Base-by-base conservation (phyloP, 768 basidiomycete species). In the Serpula lacrymans region DNA sequence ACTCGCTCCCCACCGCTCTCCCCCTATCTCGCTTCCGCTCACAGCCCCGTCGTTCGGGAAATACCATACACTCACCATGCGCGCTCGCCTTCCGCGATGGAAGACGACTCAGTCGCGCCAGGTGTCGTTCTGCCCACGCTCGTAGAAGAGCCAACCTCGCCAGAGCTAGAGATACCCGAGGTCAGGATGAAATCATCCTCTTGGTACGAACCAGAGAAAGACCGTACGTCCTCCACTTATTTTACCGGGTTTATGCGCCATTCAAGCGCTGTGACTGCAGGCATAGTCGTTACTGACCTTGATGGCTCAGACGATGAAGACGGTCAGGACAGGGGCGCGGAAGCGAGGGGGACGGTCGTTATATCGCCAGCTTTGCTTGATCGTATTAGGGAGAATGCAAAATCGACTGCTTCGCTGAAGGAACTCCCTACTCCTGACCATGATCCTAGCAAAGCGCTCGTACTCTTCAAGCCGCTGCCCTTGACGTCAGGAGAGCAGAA, bases 131-230 rank as follows among this genome's bases (percentile, higher is more conserved):
- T 58, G 5, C 69, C 70, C 5, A 60, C 54, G 25, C 62, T 62
- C 16, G 52, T 73, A 37, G 75, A 78, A 46, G 75, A 77, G 38
- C 59, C 62, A 14, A 42, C 47, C 2, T 50, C 53, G 6, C 53
- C 59, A 20, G 46, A 48, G 27, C 41, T 46, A 0, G 38, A 50
- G 13, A 51, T 64, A 7, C 72, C 64, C 14, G 84, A 87, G 40
- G 65, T 80, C 2, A 74, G 70, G 33, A 88, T 88, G 85, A 78
- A 77, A 45, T 51, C 57, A 7, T 69, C 69, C 7, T 75, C 79
- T 22, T 84, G 80, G 80, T 84, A 80, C 52, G 82, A 83, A 54
- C 71, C 77, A 4, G 84, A 84, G 53, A 80, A 75, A 48, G 76
- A 84, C 54, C 67, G 86, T 88, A 59, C 71, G 53, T 33, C 16